Percentiles rank a stretch among this genome's conserved stretches.
These are phyloP conservation scores for Rubus idaeus DNA, from an alignment of 306 rosid genomes.

Conservation along the genomic window DNA sequence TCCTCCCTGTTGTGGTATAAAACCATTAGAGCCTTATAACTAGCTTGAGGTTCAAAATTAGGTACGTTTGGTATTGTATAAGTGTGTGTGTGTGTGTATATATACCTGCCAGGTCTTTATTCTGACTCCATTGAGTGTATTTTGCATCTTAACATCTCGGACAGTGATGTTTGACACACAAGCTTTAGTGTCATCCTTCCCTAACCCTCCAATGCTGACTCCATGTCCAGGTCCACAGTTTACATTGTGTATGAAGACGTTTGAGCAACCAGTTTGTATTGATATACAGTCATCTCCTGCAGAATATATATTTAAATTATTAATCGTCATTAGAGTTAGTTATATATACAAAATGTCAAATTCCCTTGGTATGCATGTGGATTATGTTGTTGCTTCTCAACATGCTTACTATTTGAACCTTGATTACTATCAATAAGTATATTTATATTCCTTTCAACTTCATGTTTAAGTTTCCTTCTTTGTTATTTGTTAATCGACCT, in stretches of 20 bases:
- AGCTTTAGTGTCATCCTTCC: constrained; percentile 62
- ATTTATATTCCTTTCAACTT: not conserved
- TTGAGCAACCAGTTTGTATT: constrained; percentile 71
- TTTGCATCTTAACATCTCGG: constrained; percentile 48
- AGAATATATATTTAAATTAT: not conserved
- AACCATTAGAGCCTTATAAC: not conserved
- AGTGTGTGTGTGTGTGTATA: constrained; percentile 17
- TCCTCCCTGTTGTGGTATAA: constrained; percentile 59
- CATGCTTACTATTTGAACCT: not conserved
- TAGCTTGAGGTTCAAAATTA: not conserved
- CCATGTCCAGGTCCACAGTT: constrained; percentile 83
- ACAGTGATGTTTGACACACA: constrained; percentile 79
- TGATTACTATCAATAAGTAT: not conserved
- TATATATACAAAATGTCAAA: not conserved
- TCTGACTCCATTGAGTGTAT: constrained; percentile 71
- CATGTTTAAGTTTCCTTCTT: not conserved
- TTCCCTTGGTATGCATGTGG: too few species aligned
- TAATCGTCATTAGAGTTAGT: not conserved
- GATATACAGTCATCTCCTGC: constrained; percentile 83
- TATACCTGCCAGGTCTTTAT: constrained; percentile 91
- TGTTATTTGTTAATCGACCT: not conserved
- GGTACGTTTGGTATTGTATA: not conserved
- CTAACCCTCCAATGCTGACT: constrained; percentile 69
- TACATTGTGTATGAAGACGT: constrained; percentile 54
- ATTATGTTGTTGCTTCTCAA: constrained; percentile 2